A percentile compares a stretch with the other conserved stretches of the same genome.
phyloP scores from a whole-genome alignment of 345 rosid species.

The Angophora floribunda region DNA sequence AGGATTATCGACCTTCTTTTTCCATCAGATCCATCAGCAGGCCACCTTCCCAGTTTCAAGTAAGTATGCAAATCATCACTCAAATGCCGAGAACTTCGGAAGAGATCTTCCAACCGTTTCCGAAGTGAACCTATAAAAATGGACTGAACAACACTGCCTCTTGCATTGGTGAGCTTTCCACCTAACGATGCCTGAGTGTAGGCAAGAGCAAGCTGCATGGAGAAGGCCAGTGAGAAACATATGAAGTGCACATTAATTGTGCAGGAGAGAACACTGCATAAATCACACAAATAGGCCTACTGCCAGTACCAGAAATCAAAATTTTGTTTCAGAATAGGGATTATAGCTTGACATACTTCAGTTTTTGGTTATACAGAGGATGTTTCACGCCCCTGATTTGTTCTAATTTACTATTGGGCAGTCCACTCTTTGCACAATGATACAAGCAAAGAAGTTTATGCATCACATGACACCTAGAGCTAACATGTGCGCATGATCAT shows the following conservation, averaged over 20 bases:
- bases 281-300: background rate
- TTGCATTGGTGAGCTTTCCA: conserved; percentile 48
- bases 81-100: conserved; percentile 27
- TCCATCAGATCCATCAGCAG: conserved; percentile 16
- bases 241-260: background rate
- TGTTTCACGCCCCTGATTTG: background rate
- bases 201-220: conserved; percentile 62
- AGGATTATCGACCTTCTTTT: conserved; percentile 29
- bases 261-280: background rate
- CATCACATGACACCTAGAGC: background rate
- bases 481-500: background rate
- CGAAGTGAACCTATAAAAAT: conserved; percentile 53
- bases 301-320: background rate
- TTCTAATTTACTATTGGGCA: background rate
- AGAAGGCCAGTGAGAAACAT: background rate
- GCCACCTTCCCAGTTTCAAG: conserved; percentile 57
- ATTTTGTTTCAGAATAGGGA: background rate
- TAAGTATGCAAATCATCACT: conserved; percentile 31
- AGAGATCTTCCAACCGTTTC: conserved; percentile 66
- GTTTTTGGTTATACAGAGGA: background rate
- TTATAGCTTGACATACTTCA: background rate
- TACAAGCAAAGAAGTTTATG: background rate
- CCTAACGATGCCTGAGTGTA: conserved; percentile 68
- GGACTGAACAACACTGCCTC: conserved; percentile 66
- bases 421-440: background rate